Evolutionary conservation across 2,329 filamentous ascomycete genomes (phyloP), one percentile per base, ranked within the genome.

Genomic region (Chlorencoelia australis): DNA sequence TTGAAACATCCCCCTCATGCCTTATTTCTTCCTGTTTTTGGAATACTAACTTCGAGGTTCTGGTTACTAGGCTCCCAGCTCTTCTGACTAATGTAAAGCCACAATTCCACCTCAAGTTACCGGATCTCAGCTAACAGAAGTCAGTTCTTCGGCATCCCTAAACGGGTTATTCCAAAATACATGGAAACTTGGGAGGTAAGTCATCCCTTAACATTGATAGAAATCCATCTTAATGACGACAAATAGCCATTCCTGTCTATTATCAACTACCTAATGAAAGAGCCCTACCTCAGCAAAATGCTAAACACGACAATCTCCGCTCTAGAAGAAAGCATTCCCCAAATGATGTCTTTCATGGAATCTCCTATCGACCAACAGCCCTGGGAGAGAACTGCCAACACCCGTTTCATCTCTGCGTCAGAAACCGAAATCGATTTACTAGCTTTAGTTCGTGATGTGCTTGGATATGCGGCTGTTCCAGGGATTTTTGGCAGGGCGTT

Each of bases 291-390:
- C 15, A 58, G 62, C 3, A 58, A 61, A 30, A 52, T 65, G 41
- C 53, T 67, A 1, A 46, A 53, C 4, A 40, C 44, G 10, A 62
- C 60, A 5, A 61, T 57, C 30, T 54, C 44, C 25, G 58, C 57
- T 38, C 55, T 67, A 5, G 58, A 68, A 41, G 52, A 57, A 5
- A 61, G 66, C 13, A 60, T 71, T 8, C 67, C 70, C 4, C 68
- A 73, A 35, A 54, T 82, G 21, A 65, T 79, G 25, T 74, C 73
- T 1, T 78, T 76, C 47, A 67, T 65, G 24, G 60, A 65, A 6
- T 76, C 72, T 13, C 59, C 67, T 2, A 71, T 81, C 16, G 76
- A 82, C 48, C 72, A 79, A 42, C 65, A 66, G 47, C 61, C 62
- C 2, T 81, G 77, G 76, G 77, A 82, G 51, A 66, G 72, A 21